Evolutionary conservation across 148 eudicot species (phyloP).

Genomic region (Diospyros kaki): DNA sequence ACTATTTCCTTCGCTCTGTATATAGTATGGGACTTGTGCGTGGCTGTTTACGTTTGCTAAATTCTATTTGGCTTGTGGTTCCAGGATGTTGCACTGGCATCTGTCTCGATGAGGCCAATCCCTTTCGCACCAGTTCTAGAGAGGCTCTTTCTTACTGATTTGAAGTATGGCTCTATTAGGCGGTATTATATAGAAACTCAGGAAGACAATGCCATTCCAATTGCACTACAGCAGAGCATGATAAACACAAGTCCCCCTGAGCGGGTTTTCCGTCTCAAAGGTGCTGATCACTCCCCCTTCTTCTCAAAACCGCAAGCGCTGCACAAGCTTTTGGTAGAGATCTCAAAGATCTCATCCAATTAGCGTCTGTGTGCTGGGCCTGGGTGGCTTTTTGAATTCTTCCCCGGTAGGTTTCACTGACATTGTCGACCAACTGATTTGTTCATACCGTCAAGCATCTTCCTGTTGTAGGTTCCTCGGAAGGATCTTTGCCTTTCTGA

Average conservation of each 20-base stretch:
- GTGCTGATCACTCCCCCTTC: constrained; percentile 92
- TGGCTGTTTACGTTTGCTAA: background rate
- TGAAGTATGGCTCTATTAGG: constrained; percentile 66
- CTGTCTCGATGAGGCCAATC: constrained; percentile 86
- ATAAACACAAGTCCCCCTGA: constrained; percentile 64
- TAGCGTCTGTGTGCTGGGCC: constrained; percentile 1
- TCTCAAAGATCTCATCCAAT: constrained; percentile 42
- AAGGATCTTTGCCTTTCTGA: too few relatives aligned
- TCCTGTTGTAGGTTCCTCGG: too few relatives aligned
- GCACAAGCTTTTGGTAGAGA: constrained; percentile 69
- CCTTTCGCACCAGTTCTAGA: constrained; percentile 84
- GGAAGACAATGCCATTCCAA: constrained; percentile 73
- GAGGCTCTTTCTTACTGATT: constrained; percentile 59
- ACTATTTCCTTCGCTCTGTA: background rate
- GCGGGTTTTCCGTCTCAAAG: constrained; percentile 64
- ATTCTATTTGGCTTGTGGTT: constrained; percentile 10
- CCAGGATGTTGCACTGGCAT: constrained; percentile 87
- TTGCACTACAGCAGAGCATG: constrained; percentile 58
- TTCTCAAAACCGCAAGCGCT: constrained; percentile 95
- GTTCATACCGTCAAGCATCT: too few relatives aligned
- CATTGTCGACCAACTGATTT: background rate
- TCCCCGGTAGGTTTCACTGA: background rate
- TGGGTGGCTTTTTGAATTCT: background rate
- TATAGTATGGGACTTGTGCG: background rate
- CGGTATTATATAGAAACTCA: constrained; percentile 69